Conservation (phyloP, 2,329 filamentous ascomycete genomes). For the Fusarium sp. region DNA sequence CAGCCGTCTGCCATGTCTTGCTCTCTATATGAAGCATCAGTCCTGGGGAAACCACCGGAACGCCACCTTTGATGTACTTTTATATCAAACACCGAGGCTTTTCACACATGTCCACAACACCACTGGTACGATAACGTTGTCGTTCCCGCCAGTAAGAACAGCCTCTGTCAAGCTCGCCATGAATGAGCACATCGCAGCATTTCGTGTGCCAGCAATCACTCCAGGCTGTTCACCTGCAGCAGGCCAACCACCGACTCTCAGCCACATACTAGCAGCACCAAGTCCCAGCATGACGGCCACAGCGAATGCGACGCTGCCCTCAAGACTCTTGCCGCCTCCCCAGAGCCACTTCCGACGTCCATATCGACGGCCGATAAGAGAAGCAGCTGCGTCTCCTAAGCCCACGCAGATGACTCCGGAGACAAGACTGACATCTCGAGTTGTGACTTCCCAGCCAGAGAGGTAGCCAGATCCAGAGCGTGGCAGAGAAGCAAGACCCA, state of each 20-base stretch:
- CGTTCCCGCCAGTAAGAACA: conserved; percentile 94
- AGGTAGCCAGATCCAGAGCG: conserved; percentile 64
- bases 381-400: conserved; percentile 92
- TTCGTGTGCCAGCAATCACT: conserved; percentile 58
- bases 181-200: conserved; percentile 75
- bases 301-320: conserved; percentile 85
- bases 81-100: conserved; percentile 67
- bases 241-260: conserved; percentile 79
- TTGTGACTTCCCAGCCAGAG: conserved; percentile 76
- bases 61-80: conserved; percentile 17
- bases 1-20: conserved; percentile 2
- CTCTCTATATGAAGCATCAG: conserved; percentile 12
- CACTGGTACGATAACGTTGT: conserved; percentile 96
- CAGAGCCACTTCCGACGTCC: conserved; percentile 93
- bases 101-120: conserved; percentile 92
- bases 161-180: conserved; percentile 93
- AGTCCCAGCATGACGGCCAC: conserved; percentile 80
- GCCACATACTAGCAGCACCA: conserved; percentile 74
- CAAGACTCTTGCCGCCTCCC: conserved; percentile 94
- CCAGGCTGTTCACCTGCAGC: conserved; percentile 54
- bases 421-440: conserved; percentile 86
- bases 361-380: conserved; percentile 85
- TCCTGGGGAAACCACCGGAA: conserved; percentile 7
- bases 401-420: conserved; percentile 93
- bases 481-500: conserved; percentile 76